phyloP scores from a whole-genome alignment of 2,329 filamentous ascomycete genomes.

The Pseudogymnoascus sp. region DNA sequence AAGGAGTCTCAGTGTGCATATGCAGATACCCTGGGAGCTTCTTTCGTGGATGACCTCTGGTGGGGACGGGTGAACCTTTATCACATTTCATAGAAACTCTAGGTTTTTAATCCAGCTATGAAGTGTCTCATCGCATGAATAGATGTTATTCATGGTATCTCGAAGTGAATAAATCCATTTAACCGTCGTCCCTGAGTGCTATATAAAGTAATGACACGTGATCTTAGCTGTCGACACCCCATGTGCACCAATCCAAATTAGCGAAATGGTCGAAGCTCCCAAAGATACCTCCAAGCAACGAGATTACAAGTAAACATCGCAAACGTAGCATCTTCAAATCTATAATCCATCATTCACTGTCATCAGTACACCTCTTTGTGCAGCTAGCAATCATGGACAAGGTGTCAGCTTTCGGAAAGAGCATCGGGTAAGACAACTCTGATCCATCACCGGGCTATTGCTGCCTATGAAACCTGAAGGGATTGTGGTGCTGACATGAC shows the following conservation, averaged over 20 bases:
- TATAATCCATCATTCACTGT: conserved; percentile 1
- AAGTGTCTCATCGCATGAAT: not conserved
- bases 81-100: not conserved
- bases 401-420: conserved; percentile 62
- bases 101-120: not conserved
- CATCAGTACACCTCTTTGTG: not conserved
- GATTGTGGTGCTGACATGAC: conserved; percentile 32
- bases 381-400: conserved; percentile 48
- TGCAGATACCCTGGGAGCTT: not conserved
- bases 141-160: not conserved
- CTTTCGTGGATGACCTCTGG: not conserved
- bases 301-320: conserved; percentile 5
- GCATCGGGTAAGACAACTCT: conserved; percentile 46
- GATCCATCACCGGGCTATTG: conserved; percentile 13
- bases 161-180: not conserved
- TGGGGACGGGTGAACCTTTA: not conserved
- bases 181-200: not conserved
- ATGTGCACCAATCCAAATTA: conserved; percentile 8
- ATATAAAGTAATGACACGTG: not conserved
- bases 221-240: not conserved
- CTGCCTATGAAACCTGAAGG: conserved; percentile 21
- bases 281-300: not conserved
- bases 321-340: conserved; percentile 4
- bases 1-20: conserved; percentile 8
- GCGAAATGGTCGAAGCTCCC: conserved; percentile 6